Evolutionary conservation across 192 early-diverging fungal genomes (phyloP), one percentile per base, ranked within the genome.

Genomic region (Coemansia sp.): DNA sequence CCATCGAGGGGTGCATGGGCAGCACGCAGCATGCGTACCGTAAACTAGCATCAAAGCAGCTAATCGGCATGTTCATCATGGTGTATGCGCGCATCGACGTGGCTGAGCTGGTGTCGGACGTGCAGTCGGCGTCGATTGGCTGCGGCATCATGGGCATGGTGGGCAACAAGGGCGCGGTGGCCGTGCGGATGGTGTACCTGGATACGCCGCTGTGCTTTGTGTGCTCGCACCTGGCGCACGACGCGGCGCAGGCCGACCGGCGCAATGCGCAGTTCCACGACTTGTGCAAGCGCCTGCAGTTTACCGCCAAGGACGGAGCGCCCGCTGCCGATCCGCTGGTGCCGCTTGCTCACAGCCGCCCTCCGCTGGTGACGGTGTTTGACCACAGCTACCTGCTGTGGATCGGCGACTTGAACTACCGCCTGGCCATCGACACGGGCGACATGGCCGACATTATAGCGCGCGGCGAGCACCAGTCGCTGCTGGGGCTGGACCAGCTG

Each of bases 341-440:
- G 12, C 77, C 71, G 6, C 54, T 32, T 22, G 29, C 37, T 5
- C 22, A 36, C 14, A 40, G 54, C 31, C 35, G 63, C 5, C 71
- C n/a, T 3, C 64, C 67, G 24, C 57, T 73, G 47, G 65, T 76
- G 4, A 71, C 87, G 0, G 84, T 93, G 27, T 93, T 90, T 68
- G 89, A 91, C 64, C 84, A 83, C 62, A 90, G 90, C 85, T 91
- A 89, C 73, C 63, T 84, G 24, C 84, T 99, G 46, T 99, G 93
- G 91, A 72, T 96, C 15, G 97, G 97, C 27, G 97, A 99, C 72
- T 71, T 99, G 59, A 99, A 99, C 73, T 98, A 99, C 77, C 87
- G 97, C 4, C 79, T 99, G 35, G 77, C 81, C 5, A 62, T 95
- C 0, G 73, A 88, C 6, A 88, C 91, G 51, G 73, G 76, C 8